Conservation (phyloP, 495 filamentous ascomycete species). For the Jackrogersella minutella region DNA sequence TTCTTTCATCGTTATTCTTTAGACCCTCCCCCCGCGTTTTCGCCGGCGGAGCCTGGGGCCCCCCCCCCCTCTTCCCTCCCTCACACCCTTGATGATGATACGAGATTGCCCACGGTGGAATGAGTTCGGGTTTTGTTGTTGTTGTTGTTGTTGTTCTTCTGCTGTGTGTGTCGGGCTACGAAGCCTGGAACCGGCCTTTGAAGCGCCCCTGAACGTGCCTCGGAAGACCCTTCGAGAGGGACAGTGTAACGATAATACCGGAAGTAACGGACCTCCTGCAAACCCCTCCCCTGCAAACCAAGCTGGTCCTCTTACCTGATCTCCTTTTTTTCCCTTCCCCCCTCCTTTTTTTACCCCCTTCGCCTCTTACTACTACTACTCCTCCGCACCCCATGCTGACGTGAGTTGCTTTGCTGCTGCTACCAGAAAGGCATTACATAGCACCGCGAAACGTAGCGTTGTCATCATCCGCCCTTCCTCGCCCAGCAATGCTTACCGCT, state of each 20-base stretch:
- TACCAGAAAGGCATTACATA: slow-evolving; percentile 9
- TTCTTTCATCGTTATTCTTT: background rate
- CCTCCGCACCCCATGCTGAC: slow-evolving; percentile 36
- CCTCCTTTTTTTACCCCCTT: background rate
- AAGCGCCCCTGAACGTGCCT: slow-evolving; percentile 29
- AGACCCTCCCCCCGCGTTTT: slow-evolving; percentile 35
- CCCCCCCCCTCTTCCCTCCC: background rate
- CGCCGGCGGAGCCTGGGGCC: slow-evolving; percentile 28
- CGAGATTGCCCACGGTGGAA: slow-evolving; percentile 27
- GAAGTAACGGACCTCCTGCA: slow-evolving; percentile 42
- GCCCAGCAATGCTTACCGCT: slow-evolving; percentile 25
- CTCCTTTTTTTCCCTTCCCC: background rate
- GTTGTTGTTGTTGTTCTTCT: too few species aligned
- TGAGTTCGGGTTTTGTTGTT: too few species aligned
- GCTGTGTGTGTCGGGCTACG: slow-evolving; percentile 19
- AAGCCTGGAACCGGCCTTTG: slow-evolving; percentile 22
- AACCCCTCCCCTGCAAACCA: slow-evolving; percentile 30
- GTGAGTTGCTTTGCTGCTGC: too few species aligned
- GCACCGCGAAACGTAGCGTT: slow-evolving; percentile 13
- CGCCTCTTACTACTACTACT: too few species aligned
- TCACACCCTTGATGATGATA: slow-evolving; percentile 18
- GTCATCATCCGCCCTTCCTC: slow-evolving; percentile 33
- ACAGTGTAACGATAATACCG: slow-evolving; percentile 40
- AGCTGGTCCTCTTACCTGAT: background rate
- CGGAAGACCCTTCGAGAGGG: slow-evolving; percentile 20